Base-by-base conservation (phyloP, 805 yeast genomes). In the Naumovozyma baii region DNA sequence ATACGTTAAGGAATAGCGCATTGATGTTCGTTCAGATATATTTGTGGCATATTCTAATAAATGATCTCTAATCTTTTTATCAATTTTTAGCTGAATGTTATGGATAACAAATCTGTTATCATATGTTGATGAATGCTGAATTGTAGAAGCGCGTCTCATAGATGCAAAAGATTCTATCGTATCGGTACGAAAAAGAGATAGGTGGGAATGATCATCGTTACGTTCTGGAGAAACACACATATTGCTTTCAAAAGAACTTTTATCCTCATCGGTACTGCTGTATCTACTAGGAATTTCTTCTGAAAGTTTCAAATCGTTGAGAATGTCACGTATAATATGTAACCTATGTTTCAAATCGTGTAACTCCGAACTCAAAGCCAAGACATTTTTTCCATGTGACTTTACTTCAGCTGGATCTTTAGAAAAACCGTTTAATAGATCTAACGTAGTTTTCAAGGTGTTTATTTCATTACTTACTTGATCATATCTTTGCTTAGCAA, bases 71-170 rank as follows among this genome's bases (percentile, higher is more conserved):
- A 73, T 59, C 7, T 57, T 49, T 36, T 71, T 70, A 52, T 76
- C 71, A 72, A 83, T 72, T 48, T 71, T 73, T 43, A 79, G 48
- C 45, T 71, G 70, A 29, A 78, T 57, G 41, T 73, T 70, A 43
- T 78, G 80, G 16, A 77, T 55, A 44, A 76, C 69, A 48, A 76
- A 78, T 37, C 80, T 56, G 47, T 78, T 79, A 46, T 74, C 77
- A 55, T 72, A 79, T 7, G 54, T 39, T 45, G 66, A 57, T 5
- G 52, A 50, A 3, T 44, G 48, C 9, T 53, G 42, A 2, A 57
- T 38, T 9, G 54, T 49, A 1, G 63, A 50, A 7, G 51, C 55
- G 8, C 45, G 37, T 39, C 61, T 55, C 61, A 61, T 53, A 2
- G 57, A 48, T 19, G 54, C 45, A 31, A 60, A 58, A 0, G 65